phyloP scores from a whole-genome alignment of 176 grass and related monocot genomes.

The Zoysia pacifica region DNA sequence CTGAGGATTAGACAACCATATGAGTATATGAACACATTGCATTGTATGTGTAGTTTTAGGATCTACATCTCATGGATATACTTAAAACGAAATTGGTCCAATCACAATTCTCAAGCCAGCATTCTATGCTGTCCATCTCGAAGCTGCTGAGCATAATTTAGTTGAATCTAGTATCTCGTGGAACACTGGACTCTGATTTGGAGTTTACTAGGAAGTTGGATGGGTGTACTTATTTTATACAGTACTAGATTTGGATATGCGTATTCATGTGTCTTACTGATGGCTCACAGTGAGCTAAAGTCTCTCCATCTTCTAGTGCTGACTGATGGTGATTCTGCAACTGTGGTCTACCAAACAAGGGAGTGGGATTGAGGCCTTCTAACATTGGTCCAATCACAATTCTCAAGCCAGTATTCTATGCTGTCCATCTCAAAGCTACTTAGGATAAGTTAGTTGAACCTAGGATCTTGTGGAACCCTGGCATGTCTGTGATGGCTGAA shows the following conservation, averaged over 20 bases:
- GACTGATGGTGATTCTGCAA: neutral
- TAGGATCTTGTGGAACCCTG: too few species aligned
- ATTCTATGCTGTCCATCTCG: too few species aligned
- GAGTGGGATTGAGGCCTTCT: neutral
- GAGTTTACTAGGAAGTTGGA: too few species aligned
- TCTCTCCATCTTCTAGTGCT: neutral
- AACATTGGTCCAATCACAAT: neutral
- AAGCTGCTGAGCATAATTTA: neutral
- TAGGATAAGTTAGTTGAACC: neutral
- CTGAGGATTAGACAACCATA: neutral
- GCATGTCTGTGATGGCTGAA: neutral
- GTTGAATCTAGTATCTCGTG: neutral
- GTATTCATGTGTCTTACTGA: neutral
- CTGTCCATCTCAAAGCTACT: too few species aligned
- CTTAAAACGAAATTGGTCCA: neutral
- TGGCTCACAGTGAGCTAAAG: neutral
- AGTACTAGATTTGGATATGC: neutral
- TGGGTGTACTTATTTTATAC: too few species aligned
- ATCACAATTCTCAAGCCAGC: neutral
- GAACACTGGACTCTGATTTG: too few species aligned
- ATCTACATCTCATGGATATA: slow-evolving; percentile 2
- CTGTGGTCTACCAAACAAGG: neutral
- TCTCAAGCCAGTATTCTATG: neutral
- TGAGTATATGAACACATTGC: neutral
- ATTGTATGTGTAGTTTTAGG: neutral